A percentile compares a stretch with the other conserved stretches of the same genome.
Evolutionary conservation across 345 rosid species (phyloP).

Genomic region (Psidium guajava): DNA sequence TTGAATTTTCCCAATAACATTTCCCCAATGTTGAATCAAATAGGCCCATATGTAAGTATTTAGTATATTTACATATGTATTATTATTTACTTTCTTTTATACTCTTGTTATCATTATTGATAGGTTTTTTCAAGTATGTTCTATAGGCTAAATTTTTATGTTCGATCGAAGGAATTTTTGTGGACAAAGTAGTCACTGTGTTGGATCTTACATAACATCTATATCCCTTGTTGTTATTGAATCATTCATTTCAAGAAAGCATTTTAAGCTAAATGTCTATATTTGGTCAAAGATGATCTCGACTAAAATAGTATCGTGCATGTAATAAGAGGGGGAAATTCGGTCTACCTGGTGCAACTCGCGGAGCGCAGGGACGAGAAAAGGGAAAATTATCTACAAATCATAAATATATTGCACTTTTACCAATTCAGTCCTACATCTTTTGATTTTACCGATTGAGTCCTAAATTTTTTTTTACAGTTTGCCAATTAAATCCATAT

Average conservation of each 20-base stretch:
- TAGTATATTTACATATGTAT: too few relatives aligned
- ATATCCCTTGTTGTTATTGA: neutral
- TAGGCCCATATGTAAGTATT: too few relatives aligned
- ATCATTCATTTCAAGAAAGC: neutral
- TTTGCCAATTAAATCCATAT: too few relatives aligned
- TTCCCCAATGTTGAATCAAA: too few relatives aligned
- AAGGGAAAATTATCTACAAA: neutral
- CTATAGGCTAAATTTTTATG: neutral
- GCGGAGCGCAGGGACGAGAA: neutral
- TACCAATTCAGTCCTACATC: too few relatives aligned
- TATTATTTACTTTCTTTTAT: too few relatives aligned
- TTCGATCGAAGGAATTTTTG: neutral
- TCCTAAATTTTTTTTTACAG: too few relatives aligned
- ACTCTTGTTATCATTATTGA: too few relatives aligned
- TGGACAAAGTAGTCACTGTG: neutral
- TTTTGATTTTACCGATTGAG: too few relatives aligned
- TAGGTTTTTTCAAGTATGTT: too few relatives aligned
- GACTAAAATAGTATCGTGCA: neutral
- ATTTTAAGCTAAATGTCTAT: neutral
- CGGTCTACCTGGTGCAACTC: neutral
- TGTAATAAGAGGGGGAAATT: neutral
- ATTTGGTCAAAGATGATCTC: neutral
- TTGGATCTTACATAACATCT: neutral
- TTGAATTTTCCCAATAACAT: too few relatives aligned
- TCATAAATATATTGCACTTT: neutral